These are phyloP conservation scores for Chionographis japonica DNA, from an alignment of 106 monocot genomes.

Conservation along the genomic window DNA sequence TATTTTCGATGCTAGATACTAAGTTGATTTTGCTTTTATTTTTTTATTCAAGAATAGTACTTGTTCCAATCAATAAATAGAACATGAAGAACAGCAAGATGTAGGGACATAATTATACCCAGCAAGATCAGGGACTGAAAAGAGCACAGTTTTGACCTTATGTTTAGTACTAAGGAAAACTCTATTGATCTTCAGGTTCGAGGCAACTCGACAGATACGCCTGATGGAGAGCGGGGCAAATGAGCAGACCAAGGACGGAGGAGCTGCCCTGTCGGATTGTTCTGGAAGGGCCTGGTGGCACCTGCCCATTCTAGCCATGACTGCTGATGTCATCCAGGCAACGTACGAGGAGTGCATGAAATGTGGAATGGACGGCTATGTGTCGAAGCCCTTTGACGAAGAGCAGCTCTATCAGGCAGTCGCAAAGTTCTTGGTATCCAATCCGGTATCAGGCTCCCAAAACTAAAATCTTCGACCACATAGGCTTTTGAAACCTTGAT, in stretches of 20 bases:
- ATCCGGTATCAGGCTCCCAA: slow-evolving; percentile 14
- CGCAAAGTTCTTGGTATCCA: slow-evolving; percentile 51
- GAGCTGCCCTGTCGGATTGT: neutral
- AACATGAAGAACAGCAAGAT: too few relatives aligned
- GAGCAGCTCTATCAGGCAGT: slow-evolving; percentile 80
- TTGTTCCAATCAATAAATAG: too few relatives aligned
- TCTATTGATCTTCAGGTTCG: slow-evolving; percentile 48
- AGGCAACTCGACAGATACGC: slow-evolving; percentile 83
- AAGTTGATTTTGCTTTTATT: too few relatives aligned
- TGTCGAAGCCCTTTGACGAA: slow-evolving; percentile 94
- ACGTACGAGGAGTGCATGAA: slow-evolving; percentile 91
- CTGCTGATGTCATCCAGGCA: slow-evolving; percentile 95
- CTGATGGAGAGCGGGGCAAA: slow-evolving; percentile 65
- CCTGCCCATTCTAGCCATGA: slow-evolving; percentile 90
- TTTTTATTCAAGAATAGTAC: too few relatives aligned
- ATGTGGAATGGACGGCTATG: slow-evolving; percentile 94
- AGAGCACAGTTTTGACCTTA: too few relatives aligned
- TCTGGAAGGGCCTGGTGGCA: slow-evolving; percentile 31
- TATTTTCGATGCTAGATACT: too few relatives aligned
- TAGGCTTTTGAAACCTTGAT: too few relatives aligned
- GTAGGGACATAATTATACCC: too few relatives aligned
- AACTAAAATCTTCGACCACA: too few relatives aligned
- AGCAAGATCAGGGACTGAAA: too few relatives aligned
- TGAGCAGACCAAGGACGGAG: slow-evolving; percentile 8
- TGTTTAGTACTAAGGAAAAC: too few relatives aligned